Evolutionary conservation across 2,329 filamentous ascomycete genomes (phyloP).

Genomic region (Cordyceps fumosorosea): DNA sequence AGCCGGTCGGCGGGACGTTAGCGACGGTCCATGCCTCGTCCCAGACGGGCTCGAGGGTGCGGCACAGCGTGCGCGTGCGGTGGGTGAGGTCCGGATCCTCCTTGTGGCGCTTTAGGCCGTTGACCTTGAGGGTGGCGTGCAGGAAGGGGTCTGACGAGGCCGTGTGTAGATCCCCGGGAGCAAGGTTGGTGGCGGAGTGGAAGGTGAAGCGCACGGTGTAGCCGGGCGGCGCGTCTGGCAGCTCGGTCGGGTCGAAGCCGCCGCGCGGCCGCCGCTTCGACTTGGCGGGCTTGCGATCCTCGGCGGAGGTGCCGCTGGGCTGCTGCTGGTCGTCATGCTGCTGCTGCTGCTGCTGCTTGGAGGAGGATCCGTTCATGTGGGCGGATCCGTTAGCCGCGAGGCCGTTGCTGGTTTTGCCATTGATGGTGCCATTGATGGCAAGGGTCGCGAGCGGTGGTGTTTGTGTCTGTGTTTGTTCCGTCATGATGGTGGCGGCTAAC

Average conservation of each 20-base stretch:
- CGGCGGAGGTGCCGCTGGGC: conserved; percentile 6
- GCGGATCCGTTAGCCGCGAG: neutral
- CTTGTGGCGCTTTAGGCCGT: conserved; percentile 70
- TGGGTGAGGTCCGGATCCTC: conserved; percentile 72
- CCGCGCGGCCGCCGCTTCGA: conserved; percentile 49
- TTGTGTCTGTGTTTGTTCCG: neutral
- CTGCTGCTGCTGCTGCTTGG: neutral
- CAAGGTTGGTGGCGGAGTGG: conserved; percentile 72
- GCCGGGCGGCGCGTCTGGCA: conserved; percentile 67
- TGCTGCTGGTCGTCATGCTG: neutral
- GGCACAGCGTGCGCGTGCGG: conserved; percentile 70
- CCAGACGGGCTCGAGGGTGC: conserved; percentile 71
- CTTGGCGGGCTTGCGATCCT: conserved; percentile 4
- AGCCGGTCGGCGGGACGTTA: conserved; percentile 75
- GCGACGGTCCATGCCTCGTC: conserved; percentile 81
- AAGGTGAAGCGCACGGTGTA: conserved; percentile 84
- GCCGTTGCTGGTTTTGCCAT: neutral
- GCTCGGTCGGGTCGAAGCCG: conserved; percentile 72
- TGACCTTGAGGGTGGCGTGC: conserved; percentile 64
- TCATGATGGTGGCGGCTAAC: neutral
- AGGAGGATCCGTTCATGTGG: neutral
- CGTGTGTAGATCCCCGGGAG: conserved; percentile 70
- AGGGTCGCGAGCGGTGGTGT: neutral
- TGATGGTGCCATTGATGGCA: neutral
- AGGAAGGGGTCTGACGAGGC: conserved; percentile 81